phyloP scores from a whole-genome alignment of 2,329 filamentous ascomycete genomes.

The Aspergillus ochraceus region DNA sequence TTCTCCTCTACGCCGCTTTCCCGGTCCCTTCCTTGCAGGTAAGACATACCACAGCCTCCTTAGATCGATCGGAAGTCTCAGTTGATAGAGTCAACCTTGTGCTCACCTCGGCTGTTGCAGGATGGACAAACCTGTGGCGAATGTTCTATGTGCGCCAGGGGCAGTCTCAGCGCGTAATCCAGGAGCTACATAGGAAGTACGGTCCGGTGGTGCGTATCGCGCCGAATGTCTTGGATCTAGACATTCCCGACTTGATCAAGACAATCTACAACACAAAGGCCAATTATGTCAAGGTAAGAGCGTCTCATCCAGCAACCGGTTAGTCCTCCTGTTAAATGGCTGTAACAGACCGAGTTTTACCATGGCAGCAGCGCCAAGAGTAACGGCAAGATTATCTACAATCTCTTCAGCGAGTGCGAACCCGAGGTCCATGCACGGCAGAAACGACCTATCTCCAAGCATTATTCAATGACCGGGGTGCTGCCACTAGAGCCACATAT shows the following conservation, averaged over 20 bases:
- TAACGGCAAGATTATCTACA: conserved; percentile 38
- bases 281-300: conserved; percentile 18
- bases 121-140: conserved; percentile 42
- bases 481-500: conserved; percentile 26
- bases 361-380: conserved; percentile 35
- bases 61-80: background rate
- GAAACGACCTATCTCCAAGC: conserved; percentile 41
- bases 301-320: background rate
- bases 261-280: conserved; percentile 38
- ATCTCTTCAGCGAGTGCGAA: conserved; percentile 41
- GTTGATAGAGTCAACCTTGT: conserved; percentile 1
- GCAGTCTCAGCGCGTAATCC: conserved; percentile 29
- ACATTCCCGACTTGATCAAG: conserved; percentile 39
- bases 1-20: conserved; percentile 19
- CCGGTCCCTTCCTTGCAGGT: conserved; percentile 24
- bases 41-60: background rate
- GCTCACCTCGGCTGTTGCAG: conserved; percentile 4
- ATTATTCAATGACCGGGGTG: conserved; percentile 33
- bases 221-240: conserved; percentile 41
- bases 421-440: conserved; percentile 32
- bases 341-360: conserved; percentile 39
- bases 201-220: conserved; percentile 46
- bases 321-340: background rate
- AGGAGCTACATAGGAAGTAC: conserved; percentile 39
- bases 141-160: conserved; percentile 28